phyloP scores from a whole-genome alignment of 257 asterid species.

The Haberlea rhodopensis region DNA sequence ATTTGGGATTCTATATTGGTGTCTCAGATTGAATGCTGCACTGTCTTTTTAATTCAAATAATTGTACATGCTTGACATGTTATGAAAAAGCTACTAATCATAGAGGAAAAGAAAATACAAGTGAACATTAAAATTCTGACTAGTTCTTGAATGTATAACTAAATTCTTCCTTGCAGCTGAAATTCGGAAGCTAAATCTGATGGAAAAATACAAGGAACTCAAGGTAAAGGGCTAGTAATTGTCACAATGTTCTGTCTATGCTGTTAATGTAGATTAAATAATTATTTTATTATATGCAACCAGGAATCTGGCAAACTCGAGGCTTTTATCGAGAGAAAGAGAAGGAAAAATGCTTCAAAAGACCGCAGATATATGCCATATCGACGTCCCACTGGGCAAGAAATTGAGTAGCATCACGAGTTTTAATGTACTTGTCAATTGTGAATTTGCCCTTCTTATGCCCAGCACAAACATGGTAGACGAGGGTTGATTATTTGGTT shows the following conservation, averaged over 20 bases:
- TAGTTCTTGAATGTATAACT: neutral
- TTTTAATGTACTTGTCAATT: neutral
- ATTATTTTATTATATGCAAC: conserved; percentile 15
- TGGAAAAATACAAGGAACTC: conserved; percentile 78
- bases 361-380: conserved; percentile 87
- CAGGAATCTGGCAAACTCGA: conserved; percentile 84
- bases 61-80: conserved; percentile 1
- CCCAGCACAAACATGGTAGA: neutral
- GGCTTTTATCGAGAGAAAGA: conserved; percentile 72
- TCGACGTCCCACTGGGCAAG: conserved; percentile 54
- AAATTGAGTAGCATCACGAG: conserved; percentile 20
- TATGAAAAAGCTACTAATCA: neutral
- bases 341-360: conserved; percentile 82
- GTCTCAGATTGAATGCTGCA: neutral
- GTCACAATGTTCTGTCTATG: neutral
- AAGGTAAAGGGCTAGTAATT: conserved; percentile 41
- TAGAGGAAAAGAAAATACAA: neutral
- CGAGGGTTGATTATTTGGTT: conserved; percentile 1
- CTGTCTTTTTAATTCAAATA: neutral
- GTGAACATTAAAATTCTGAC: neutral
- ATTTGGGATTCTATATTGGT: neutral
- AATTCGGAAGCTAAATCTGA: conserved; percentile 56
- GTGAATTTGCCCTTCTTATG: neutral
- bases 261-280: neutral
- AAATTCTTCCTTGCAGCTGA: conserved; percentile 62